Conservation (phyloP, 2,329 filamentous ascomycete genomes). For the Neurospora sp. region DNA sequence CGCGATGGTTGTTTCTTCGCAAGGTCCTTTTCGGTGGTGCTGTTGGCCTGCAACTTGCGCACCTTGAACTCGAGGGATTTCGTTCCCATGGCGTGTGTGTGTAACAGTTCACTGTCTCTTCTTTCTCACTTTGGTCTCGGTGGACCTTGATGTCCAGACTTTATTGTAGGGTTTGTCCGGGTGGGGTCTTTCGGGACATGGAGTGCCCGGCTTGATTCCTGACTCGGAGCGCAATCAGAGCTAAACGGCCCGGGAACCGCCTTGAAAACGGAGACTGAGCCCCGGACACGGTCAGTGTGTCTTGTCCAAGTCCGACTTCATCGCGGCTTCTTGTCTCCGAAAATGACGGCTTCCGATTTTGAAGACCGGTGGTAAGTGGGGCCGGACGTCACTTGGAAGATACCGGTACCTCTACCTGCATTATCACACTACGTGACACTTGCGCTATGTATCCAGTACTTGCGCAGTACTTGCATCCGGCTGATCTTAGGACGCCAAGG, state of each 20-base stretch:
- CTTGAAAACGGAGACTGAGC: not conserved
- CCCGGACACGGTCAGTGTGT: not conserved
- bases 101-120: not conserved
- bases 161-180: not conserved
- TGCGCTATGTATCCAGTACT: not conserved
- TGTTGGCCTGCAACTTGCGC: constrained; percentile 18
- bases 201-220: not conserved
- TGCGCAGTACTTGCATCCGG: not conserved
- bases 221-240: not conserved
- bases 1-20: constrained; percentile 30
- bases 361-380: not conserved
- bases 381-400: not conserved
- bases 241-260: not conserved
- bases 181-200: not conserved
- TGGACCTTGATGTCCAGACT: not conserved
- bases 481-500: not conserved
- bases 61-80: constrained; percentile 17
- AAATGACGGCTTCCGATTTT: not conserved
- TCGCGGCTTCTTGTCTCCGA: not conserved
- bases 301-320: not conserved
- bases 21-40: constrained; percentile 15
- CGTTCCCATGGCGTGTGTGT: constrained; percentile 13
- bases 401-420: not conserved
- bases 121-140: not conserved
- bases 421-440: not conserved